A percentile compares a stretch with the other conserved stretches of the same genome.
These are phyloP conservation scores for Solanum hybrid DNA, from an alignment of 305 asterid genomes.

Conservation along the genomic window DNA sequence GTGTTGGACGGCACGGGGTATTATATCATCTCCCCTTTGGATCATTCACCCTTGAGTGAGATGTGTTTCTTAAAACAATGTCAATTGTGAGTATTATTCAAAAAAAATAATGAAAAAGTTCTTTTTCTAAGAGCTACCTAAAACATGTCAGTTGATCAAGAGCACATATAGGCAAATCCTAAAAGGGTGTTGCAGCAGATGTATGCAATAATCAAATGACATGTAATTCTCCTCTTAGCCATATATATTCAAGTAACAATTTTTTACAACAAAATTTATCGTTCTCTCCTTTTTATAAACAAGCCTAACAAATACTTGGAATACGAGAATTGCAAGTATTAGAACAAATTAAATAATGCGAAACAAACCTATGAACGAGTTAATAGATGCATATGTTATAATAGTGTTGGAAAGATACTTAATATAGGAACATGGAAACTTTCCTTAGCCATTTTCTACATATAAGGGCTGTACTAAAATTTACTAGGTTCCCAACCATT, in stretches of 20 bases:
- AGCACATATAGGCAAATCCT: background rate
- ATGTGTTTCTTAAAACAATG: background rate
- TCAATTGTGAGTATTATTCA: background rate
- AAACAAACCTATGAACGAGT: background rate
- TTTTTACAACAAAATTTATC: background rate
- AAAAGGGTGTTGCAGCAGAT: background rate
- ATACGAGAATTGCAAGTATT: background rate
- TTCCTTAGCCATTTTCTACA: background rate
- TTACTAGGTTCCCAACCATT: background rate
- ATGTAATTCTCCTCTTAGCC: background rate
- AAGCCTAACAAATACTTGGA: background rate
- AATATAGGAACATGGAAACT: background rate
- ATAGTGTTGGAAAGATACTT: background rate
- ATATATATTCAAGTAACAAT: background rate
- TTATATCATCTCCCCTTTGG: background rate
- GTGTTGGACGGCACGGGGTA: background rate
- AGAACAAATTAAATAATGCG: too few species aligned
- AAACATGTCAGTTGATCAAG: background rate
- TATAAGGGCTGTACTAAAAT: background rate
- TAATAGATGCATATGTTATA: background rate
- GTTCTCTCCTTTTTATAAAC: background rate
- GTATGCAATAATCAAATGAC: background rate
- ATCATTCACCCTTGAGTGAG: background rate
- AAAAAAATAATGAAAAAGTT: background rate
- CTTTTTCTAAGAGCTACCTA: background rate